These are phyloP conservation scores for Blastobotrys arbuscula DNA, from an alignment of 1,139 yeast genomes.

Conservation along the genomic window DNA sequence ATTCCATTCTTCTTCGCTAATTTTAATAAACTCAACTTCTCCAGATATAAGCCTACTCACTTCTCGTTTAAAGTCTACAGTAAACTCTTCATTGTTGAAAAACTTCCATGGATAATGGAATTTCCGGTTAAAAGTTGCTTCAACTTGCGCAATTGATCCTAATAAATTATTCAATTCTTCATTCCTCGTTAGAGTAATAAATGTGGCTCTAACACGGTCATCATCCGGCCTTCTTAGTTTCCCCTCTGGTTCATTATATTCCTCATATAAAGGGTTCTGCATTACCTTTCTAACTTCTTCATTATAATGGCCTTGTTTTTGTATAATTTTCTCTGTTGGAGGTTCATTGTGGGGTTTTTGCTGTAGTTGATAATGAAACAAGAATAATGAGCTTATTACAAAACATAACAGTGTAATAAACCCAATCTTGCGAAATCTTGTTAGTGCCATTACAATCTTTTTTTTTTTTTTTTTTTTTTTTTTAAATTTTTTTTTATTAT, in stretches of 20 bases:
- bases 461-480: no score
- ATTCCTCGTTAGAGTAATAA: constrained; percentile 65
- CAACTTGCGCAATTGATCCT: constrained; percentile 53
- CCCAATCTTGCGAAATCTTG: no score
- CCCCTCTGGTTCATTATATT: constrained; percentile 7
- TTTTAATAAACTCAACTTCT: constrained; percentile 51
- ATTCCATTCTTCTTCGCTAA: constrained; percentile 54
- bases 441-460: no score
- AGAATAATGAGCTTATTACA: no score
- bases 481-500: no score
- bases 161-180: constrained; percentile 49
- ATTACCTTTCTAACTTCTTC: not conserved
- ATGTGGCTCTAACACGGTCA: constrained; percentile 65
- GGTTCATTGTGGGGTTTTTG: no score
- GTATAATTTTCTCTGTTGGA: not conserved
- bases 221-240: not conserved
- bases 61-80: constrained; percentile 45
- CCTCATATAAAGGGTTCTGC: not conserved
- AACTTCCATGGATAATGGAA: constrained; percentile 78
- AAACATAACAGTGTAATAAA: no score
- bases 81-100: constrained; percentile 64
- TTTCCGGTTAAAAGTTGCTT: constrained; percentile 57
- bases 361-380: no score
- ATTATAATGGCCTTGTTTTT: not conserved
- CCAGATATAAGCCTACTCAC: constrained; percentile 39